phyloP scores from a whole-genome alignment of 2,329 filamentous ascomycete species.

The Harringtonia lauricola region DNA sequence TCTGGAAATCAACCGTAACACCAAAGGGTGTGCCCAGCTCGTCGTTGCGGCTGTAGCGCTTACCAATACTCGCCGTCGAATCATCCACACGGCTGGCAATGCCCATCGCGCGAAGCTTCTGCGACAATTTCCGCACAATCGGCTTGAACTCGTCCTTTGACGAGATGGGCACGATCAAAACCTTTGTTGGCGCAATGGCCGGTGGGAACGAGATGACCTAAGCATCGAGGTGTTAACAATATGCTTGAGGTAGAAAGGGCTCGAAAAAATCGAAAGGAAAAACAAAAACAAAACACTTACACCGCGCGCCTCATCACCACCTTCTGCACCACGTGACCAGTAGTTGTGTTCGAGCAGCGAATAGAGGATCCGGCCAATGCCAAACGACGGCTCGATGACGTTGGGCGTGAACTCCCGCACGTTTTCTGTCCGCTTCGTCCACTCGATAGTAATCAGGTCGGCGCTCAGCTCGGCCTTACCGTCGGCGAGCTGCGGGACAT shows the following conservation, averaged over 20 bases:
- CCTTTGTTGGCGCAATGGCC: slow-evolving; percentile 84
- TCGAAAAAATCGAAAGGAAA: not conserved
- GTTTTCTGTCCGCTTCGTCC: slow-evolving; percentile 71
- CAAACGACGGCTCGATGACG: slow-evolving; percentile 94
- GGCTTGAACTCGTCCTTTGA: slow-evolving; percentile 71
- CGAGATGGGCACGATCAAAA: slow-evolving; percentile 82
- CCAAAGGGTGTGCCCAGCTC: slow-evolving; percentile 91
- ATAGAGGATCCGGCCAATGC: slow-evolving; percentile 91
- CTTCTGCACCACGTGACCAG: slow-evolving; percentile 67
- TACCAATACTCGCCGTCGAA: slow-evolving; percentile 84
- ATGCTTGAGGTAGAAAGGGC: slow-evolving; percentile 20
- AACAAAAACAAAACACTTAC: slow-evolving; percentile 43
- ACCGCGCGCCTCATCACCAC: slow-evolving; percentile 72
- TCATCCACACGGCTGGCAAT: slow-evolving; percentile 83
- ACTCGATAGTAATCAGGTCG: slow-evolving; percentile 75
- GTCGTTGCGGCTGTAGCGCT: slow-evolving; percentile 89
- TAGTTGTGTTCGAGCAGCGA: slow-evolving; percentile 88
- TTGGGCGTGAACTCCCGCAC: slow-evolving; percentile 88
- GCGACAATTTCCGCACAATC: slow-evolving; percentile 60
- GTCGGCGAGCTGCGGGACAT: slow-evolving; percentile 54
- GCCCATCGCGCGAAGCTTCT: slow-evolving; percentile 63
- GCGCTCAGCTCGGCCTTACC: slow-evolving; percentile 71
- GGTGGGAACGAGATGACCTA: slow-evolving; percentile 43
- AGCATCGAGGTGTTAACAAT: slow-evolving; percentile 25
- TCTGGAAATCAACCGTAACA: slow-evolving; percentile 94